Percentiles rank a stretch among this genome's conserved stretches.
These are phyloP conservation scores for Aspergillaceae sp. DNA, from an alignment of 2,329 filamentous ascomycete genomes.

Conservation along the genomic window DNA sequence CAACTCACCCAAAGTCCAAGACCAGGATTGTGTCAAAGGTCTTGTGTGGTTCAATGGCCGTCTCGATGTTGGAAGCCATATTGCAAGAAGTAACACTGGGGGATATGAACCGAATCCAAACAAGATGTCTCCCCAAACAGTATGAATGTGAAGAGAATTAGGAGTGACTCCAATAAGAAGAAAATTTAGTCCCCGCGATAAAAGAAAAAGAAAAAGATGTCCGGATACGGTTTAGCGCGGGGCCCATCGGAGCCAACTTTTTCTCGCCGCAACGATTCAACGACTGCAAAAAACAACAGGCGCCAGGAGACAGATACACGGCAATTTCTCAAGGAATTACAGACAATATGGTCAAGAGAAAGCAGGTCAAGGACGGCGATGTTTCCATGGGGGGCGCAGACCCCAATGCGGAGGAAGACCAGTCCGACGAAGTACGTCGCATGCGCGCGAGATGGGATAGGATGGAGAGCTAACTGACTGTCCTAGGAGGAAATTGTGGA, in stretches of 20 bases:
- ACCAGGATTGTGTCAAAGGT: constrained; percentile 60
- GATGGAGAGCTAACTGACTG: too few species aligned
- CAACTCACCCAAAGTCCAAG: constrained; percentile 54
- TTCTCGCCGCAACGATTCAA: background rate
- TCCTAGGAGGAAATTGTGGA: constrained; percentile 62
- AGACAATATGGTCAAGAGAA: constrained; percentile 43
- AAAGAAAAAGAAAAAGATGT: constrained; percentile 19
- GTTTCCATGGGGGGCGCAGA: constrained; percentile 35
- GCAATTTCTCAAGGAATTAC: background rate
- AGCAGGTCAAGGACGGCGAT: constrained; percentile 40
- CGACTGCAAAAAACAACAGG: background rate
- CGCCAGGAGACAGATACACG: background rate
- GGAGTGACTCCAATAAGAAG: background rate
- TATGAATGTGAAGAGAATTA: background rate
- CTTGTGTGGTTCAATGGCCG: constrained; percentile 1
- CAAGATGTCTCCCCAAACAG: background rate
- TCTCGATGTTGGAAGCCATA: constrained; percentile 1
- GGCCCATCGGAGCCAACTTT: constrained; percentile 8
- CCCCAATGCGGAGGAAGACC: constrained; percentile 29
- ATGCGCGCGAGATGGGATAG: too few species aligned
- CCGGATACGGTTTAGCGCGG: constrained; percentile 13
- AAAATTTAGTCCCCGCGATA: constrained; percentile 3
- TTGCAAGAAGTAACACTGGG: background rate
- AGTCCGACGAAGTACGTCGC: constrained; percentile 32
- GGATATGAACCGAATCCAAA: background rate